A percentile compares a stretch with the other conserved stretches of the same genome.
phyloP scores from a whole-genome alignment of 2,329 filamentous ascomycete genomes.

The Apiospora kogelbergensis region DNA sequence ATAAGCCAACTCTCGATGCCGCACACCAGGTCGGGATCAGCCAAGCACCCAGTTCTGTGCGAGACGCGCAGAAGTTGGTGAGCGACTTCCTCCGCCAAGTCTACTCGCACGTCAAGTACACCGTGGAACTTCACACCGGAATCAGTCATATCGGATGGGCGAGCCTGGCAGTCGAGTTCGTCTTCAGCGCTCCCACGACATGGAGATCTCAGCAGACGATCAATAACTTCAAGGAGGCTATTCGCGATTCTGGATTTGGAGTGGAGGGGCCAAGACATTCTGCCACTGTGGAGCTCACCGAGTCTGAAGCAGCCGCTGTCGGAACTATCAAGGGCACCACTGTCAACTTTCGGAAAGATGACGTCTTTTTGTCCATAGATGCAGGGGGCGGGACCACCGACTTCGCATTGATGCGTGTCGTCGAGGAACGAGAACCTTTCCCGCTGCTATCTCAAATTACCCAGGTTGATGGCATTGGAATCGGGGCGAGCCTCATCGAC shows the following conservation, averaged over 20 bases:
- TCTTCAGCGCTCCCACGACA: constrained; percentile 59
- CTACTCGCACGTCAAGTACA: constrained; percentile 48
- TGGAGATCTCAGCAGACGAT: constrained; percentile 51
- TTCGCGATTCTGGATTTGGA: constrained; percentile 50
- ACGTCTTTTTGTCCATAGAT: constrained; percentile 44
- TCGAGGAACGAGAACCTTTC: constrained; percentile 28
- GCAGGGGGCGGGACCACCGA: constrained; percentile 49
- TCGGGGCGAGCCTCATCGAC: constrained; percentile 47
- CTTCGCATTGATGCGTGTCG: constrained; percentile 43
- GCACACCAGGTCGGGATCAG: constrained; percentile 44
- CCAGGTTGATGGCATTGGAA: constrained; percentile 44
- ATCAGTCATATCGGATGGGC: constrained; percentile 40
- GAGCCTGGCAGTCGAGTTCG: constrained; percentile 48
- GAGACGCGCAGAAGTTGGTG: constrained; percentile 46
- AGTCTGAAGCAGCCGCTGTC: constrained; percentile 48
- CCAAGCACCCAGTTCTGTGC: constrained; percentile 40
- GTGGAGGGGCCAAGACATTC: constrained; percentile 36
- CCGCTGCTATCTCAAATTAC: constrained; percentile 29
- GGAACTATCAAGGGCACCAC: constrained; percentile 44
- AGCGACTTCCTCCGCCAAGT: constrained; percentile 49
- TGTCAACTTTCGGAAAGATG: constrained; percentile 36
- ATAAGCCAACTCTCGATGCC: constrained; percentile 41
- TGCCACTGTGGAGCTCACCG: constrained; percentile 45
- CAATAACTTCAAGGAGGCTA: constrained; percentile 49
- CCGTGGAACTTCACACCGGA: constrained; percentile 40